A percentile compares a stretch with the other conserved stretches of the same genome.
Conservation (phyloP, 495 filamentous ascomycete genomes). For the Tuber indicum region DNA sequence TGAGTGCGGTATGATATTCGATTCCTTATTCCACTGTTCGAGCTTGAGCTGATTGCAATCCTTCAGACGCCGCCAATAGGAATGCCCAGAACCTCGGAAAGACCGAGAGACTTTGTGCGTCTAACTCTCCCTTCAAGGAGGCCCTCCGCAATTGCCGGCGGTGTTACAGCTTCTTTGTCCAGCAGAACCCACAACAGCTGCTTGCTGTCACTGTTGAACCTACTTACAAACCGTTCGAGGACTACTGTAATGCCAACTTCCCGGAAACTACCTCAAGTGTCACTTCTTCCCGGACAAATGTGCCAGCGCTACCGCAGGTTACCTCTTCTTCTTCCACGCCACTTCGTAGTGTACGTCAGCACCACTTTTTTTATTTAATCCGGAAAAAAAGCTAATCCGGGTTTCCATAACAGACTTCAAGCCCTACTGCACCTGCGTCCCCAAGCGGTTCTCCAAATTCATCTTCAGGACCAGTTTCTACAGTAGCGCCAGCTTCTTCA, state of each 20-base stretch:
- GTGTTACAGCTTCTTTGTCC: constrained; percentile 8
- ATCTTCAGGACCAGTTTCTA: constrained; percentile 11
- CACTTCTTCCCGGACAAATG: not conserved
- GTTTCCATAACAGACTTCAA: not conserved
- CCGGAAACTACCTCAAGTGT: constrained; percentile 7
- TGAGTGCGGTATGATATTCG: constrained; percentile 26
- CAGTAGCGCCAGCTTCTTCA: constrained; percentile 11
- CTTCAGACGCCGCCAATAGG: constrained; percentile 13
- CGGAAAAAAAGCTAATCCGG: constrained; percentile 4
- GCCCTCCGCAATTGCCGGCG: constrained; percentile 3
- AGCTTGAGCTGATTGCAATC: not conserved
- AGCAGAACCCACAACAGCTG: not conserved
- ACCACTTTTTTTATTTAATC: not conserved
- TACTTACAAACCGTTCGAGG: constrained; percentile 4
- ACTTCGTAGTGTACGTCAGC: constrained; percentile 14
- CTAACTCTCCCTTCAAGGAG: constrained; percentile 10
- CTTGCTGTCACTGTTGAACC: constrained; percentile 9
- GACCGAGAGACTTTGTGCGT: constrained; percentile 12
- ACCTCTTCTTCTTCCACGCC: not conserved
- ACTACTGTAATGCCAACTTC: constrained; percentile 12
- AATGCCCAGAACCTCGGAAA: constrained; percentile 19
- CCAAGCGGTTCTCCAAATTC: not conserved
- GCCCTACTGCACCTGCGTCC: not conserved
- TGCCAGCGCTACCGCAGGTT: not conserved
- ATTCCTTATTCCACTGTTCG: not conserved